Percentiles rank a stretch among this genome's conserved stretches.
phyloP scores from a whole-genome alignment of 2,329 filamentous ascomycete species.

The Cadophora sp. region DNA sequence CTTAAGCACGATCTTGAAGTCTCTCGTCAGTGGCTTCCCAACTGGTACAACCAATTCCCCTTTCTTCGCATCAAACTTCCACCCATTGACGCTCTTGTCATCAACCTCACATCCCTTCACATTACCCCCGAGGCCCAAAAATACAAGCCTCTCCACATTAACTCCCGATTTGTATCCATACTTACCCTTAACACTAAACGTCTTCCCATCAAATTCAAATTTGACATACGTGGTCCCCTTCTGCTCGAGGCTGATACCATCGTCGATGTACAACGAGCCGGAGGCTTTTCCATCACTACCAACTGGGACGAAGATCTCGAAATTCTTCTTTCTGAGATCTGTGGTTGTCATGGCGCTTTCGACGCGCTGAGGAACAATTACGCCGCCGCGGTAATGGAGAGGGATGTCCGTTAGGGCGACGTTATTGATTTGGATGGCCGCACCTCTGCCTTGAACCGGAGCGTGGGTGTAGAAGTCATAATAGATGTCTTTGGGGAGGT shows the following conservation, averaged over 20 bases:
- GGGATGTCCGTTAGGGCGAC: conserved; percentile 61
- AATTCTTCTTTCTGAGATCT: conserved; percentile 67
- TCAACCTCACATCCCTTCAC: conserved; percentile 26
- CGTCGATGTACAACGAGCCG: conserved; percentile 78
- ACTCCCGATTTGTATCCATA: conserved; percentile 59
- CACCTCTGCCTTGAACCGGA: conserved; percentile 50
- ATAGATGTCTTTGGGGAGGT: conserved; percentile 57
- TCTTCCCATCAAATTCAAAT: conserved; percentile 63
- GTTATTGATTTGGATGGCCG: conserved; percentile 47
- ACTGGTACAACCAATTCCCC: conserved; percentile 29
- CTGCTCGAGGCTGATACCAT: conserved; percentile 73
- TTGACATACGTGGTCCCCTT: conserved; percentile 59
- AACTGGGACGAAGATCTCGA: conserved; percentile 74
- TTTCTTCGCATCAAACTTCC: conserved; percentile 16
- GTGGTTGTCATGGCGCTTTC: conserved; percentile 67
- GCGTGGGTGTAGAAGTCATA: conserved; percentile 59
- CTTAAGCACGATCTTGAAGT: conserved; percentile 24
- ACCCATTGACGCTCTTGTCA: conserved; percentile 16
- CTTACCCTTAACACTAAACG: conserved; percentile 56
- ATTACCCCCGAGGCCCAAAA: conserved; percentile 49
- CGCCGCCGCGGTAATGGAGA: conserved; percentile 70
- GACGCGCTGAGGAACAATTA: conserved; percentile 66
- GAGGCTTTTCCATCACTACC: conserved; percentile 65
- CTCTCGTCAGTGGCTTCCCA: conserved; percentile 24
- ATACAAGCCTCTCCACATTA: conserved; percentile 55